These are phyloP conservation scores for Coniella vitis DNA, from an alignment of 2,329 filamentous ascomycete genomes.

Conservation along the genomic window DNA sequence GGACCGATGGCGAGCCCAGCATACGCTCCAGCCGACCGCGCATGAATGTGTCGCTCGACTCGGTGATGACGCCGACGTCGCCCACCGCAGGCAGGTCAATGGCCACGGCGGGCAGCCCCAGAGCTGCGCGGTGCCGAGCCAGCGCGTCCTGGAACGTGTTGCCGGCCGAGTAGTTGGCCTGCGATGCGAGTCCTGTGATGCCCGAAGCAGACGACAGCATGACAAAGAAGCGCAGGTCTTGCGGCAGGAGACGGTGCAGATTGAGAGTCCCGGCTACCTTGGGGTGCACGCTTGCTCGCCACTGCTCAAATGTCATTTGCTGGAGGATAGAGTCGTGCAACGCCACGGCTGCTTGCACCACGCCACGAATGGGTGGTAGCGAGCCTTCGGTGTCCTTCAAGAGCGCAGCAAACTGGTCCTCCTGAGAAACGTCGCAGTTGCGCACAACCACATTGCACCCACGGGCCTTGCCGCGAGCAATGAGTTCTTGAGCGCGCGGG, in stretches of 20 bases:
- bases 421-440: constrained; percentile 24
- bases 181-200: not conserved
- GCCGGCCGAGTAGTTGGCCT: constrained; percentile 34
- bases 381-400: constrained; percentile 15
- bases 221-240: constrained; percentile 12
- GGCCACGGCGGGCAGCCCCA: constrained; percentile 19
- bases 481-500: not conserved
- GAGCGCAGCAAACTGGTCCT: constrained; percentile 20
- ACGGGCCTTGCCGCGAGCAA: constrained; percentile 15
- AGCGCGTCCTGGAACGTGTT: constrained; percentile 45
- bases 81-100: constrained; percentile 21
- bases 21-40: constrained; percentile 1
- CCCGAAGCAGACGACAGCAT: constrained; percentile 5
- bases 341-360: constrained; percentile 36
- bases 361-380: constrained; percentile 28
- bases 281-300: not conserved
- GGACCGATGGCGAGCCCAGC: not conserved
- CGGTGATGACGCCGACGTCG: constrained; percentile 17
- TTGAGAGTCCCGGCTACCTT: constrained; percentile 2
- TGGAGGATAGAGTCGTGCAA: constrained; percentile 3
- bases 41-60: constrained; percentile 8
- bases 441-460: constrained; percentile 20
- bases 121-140: constrained; percentile 22
- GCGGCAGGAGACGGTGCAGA: constrained; percentile 26
- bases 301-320: not conserved